Conservation (phyloP, 2,329 filamentous ascomycete species). For the Elsinoe perseae region DNA sequence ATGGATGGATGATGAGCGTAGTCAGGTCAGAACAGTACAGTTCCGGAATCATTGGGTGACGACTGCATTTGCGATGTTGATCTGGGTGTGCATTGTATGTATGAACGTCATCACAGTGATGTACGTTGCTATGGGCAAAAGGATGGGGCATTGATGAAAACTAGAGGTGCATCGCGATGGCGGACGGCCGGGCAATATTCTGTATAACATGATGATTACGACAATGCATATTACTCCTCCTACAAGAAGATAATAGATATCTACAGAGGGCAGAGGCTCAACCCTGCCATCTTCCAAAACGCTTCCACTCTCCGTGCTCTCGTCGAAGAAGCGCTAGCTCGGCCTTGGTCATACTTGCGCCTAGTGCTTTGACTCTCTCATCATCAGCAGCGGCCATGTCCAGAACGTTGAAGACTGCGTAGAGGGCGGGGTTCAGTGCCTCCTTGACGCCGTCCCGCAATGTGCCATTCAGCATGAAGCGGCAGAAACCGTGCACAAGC, state of each 20-base stretch:
- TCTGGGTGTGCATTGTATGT: constrained; percentile 67
- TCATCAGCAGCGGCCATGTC: constrained; percentile 34
- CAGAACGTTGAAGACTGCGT: constrained; percentile 47
- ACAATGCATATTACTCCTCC: neutral
- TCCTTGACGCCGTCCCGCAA: constrained; percentile 47
- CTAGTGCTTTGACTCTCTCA: constrained; percentile 41
- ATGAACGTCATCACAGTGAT: constrained; percentile 73
- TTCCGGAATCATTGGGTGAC: constrained; percentile 69
- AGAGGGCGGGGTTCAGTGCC: constrained; percentile 45
- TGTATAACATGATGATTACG: neutral
- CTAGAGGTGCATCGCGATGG: neutral
- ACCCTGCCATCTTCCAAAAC: constrained; percentile 29
- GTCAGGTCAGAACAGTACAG: constrained; percentile 29
- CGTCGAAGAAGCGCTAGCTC: constrained; percentile 46
- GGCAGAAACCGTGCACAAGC: constrained; percentile 50
- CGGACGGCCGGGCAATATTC: neutral
- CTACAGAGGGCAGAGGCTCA: neutral
- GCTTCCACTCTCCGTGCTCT: constrained; percentile 45
- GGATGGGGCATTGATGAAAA: neutral
- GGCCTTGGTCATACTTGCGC: constrained; percentile 44
- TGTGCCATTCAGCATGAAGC: constrained; percentile 43
- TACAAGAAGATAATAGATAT: neutral
- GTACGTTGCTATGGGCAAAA: constrained; percentile 49
- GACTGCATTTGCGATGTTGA: constrained; percentile 48
- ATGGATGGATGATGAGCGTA: constrained; percentile 5